Base-by-base conservation (phyloP, 2,329 filamentous ascomycete species). In the Acephala macrosclerotiorum region DNA sequence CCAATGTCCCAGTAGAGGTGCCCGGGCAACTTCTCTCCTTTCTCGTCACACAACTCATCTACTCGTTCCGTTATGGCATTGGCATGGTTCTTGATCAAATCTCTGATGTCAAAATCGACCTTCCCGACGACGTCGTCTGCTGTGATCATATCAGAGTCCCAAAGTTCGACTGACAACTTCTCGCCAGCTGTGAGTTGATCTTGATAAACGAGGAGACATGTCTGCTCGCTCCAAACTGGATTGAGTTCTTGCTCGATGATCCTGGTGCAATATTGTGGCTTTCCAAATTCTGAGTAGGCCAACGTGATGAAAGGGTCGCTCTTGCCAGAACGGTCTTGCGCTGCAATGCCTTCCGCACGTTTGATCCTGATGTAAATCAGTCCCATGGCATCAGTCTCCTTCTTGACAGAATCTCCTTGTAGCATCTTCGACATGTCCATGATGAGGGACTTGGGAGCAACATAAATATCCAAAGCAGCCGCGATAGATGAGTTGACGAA, bases 371-470 rank as follows among this genome's bases (percentile, higher is more conserved):
- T 63, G n/a, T 70, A 70, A 29, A 70, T 68, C 35, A 70, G 53
- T 25, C 68, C 68, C 45, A 67, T 64, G 2, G 68, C 63, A 60
- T 70, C 68, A 0, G 68, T 70, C 38, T 70, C 68, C 26, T 70
- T 70, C 47, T 70, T 70, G 6, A 70, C 66, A 2, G 66, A 58
- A 60, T 70, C 68, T 3, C 68, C 68, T 53, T 70, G 68, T 5
- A 70, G 61, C 2, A 70, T 66, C 45, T 70, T 70, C 22, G 68
- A 70, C 66, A 70, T 63, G 33, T 70, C 68, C 68, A 70, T 70
- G 59, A 70, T 70, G 1, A 70, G 57, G 12, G 68, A 70, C n/a
- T 69, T 69, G 3, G 65, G 68, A n/a, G 68, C 68, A 25, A 70
- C 68, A 33, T 70, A 70, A n/a, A 70, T 49, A 42, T 70, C 68